Percentiles rank a stretch among this genome's conserved stretches.
Evolutionary conservation across 2,329 filamentous ascomycete species (phyloP).

Genomic region (Blastomyces emzantsi): DNA sequence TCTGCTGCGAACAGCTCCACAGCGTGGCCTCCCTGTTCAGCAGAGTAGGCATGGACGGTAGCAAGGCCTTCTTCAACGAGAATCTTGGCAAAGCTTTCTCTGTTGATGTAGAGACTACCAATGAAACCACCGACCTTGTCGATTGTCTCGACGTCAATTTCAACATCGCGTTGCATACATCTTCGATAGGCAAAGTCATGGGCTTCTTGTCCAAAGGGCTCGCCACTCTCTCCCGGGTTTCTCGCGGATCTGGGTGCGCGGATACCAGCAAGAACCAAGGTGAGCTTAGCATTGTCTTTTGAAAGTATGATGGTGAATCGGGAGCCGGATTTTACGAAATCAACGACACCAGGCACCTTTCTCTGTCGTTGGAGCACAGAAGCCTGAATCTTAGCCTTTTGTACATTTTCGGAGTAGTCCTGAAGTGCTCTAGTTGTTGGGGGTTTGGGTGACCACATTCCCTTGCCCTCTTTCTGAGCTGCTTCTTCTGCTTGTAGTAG

Average conservation of each 20-base stretch:
- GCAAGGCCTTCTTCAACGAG: conserved; percentile 91
- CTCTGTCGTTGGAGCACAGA: conserved; percentile 81
- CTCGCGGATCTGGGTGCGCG: conserved; percentile 81
- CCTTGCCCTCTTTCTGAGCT: conserved; percentile 81
- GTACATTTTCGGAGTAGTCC: conserved; percentile 84
- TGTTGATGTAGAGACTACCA: conserved; percentile 83
- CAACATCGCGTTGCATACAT: conserved; percentile 88
- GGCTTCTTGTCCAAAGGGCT: conserved; percentile 92
- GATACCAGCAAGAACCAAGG: conserved; percentile 87
- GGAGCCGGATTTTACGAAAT: conserved; percentile 96
- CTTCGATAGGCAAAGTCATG: conserved; percentile 82
- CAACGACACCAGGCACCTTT: conserved; percentile 85
- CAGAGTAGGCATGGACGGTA: conserved; percentile 86
- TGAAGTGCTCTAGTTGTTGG: conserved; percentile 72
- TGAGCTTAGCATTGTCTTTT: conserved; percentile 87
- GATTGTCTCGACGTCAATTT: conserved; percentile 87
- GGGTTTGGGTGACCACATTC: conserved; percentile 89
- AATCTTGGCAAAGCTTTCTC: conserved; percentile 89
- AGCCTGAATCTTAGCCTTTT: conserved; percentile 92
- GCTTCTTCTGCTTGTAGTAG: conserved; percentile 38
- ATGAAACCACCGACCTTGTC: conserved; percentile 99
- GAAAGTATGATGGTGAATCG: conserved; percentile 88
- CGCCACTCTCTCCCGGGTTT: conserved; percentile 67
- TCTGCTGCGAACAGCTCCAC: conserved; percentile 82
- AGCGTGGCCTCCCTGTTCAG: conserved; percentile 87